Evolutionary conservation across 768 basidiomycete genomes (phyloP), one percentile per base, ranked within the genome.

Genomic region (Boletellus sp.): DNA sequence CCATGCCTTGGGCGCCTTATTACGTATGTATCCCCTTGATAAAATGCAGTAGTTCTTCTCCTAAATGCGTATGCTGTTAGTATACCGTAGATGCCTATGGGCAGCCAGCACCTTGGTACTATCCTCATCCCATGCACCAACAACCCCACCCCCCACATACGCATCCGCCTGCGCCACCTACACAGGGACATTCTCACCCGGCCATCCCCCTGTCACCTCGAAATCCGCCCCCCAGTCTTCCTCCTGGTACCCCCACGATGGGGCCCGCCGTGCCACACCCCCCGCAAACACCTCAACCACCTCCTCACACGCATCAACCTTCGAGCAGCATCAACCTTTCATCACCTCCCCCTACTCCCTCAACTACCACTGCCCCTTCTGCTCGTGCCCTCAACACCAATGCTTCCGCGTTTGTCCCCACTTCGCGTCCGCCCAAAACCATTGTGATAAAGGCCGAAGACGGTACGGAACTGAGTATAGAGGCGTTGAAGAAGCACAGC

Each of bases 141-240:
- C 69, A 63, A n/a, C 64, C 65, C 11, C 82, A 78, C 17, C 79
- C 75, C 56, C 72, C 73, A 16, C 74, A 75, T 28, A 76, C 77
- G 6, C 54, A 70, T 22, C 68, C 63, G 22, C 61, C 65, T 26
- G 65, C 71, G 1, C 61, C 64, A 19, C 59, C 66, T n/a, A 61
- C 71, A 49, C 73, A 71, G 42, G 61, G 70, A 26, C 75, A 74
- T 23, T 75, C 74, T 42, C 76, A 80, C 56, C 54, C 71, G 28
- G 69, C 70, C 45, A 78, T 84, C 68, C 75, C 85, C 5, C 79
- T 89, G 74, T 88, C 87, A 15, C 86, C 87, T 33, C 80, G 85
- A 55, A 82, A 78, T 59, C 78, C 75, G 31, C 74, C 78, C 42
- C 73, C 72, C 12, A 70, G 59, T 42, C 59, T 85, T 16, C 83